Conservation (phyloP, 495 filamentous ascomycete species). For the Tuber brumale region DNA sequence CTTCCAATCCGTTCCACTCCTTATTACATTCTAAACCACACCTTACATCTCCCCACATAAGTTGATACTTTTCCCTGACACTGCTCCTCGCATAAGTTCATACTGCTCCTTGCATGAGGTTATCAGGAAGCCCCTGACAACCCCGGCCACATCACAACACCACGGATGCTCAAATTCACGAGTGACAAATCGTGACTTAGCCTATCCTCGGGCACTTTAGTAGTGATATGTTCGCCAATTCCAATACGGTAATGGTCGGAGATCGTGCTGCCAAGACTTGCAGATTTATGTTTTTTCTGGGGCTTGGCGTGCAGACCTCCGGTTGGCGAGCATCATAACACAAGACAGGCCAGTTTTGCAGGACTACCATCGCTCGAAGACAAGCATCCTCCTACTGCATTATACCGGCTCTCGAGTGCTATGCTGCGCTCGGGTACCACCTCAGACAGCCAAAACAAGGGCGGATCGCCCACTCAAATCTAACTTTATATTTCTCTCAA, state of each 20-base stretch:
- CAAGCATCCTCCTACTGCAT: too few species aligned
- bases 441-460: not conserved
- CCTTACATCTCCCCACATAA: too few species aligned
- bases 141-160: too few species aligned
- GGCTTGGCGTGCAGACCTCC: not conserved
- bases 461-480: not conserved
- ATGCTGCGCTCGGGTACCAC: too few species aligned
- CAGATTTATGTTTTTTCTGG: not conserved
- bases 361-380: not conserved
- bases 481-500: not conserved
- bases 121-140: too few species aligned
- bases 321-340: not conserved
- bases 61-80: too few species aligned
- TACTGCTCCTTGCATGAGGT: too few species aligned
- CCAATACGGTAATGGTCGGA: not conserved
- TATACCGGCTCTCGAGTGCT: too few species aligned
- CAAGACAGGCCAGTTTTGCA: not conserved
- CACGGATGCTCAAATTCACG: not conserved
- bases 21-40: too few species aligned
- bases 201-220: not conserved
- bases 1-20: too few species aligned
- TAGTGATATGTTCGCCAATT: too few species aligned
- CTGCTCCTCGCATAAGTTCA: too few species aligned
- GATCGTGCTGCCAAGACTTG: not conserved
- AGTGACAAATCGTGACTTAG: not conserved